phyloP scores from a whole-genome alignment of 208 protist species.

The Wallacemonas rigidus region DNA sequence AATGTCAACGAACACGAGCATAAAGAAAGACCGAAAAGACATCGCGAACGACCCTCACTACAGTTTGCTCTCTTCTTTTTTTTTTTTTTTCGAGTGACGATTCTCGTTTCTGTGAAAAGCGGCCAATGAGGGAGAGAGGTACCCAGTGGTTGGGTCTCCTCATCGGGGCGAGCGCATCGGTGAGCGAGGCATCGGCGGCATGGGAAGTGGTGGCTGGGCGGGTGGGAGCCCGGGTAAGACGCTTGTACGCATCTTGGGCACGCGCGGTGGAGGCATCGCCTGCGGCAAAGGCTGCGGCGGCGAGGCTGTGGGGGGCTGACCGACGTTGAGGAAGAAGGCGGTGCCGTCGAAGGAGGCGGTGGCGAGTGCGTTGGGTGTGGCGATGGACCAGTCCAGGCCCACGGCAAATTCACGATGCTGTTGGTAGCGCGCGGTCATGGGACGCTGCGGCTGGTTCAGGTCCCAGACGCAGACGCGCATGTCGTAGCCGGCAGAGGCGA shows the following conservation, averaged over 20 bases:
- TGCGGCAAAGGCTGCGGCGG: constrained; percentile 46
- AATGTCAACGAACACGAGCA: no score
- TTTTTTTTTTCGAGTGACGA: background rate
- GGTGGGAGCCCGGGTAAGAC: constrained; percentile 68
- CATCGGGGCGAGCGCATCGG: constrained; percentile 44
- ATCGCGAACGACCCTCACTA: background rate
- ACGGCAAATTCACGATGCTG: constrained; percentile 91
- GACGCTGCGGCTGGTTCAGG: constrained; percentile 75
- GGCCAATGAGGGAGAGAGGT: no score
- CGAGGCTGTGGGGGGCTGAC: constrained; percentile 63
- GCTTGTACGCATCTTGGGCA: constrained; percentile 53
- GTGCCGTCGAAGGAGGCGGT: constrained; percentile 77
- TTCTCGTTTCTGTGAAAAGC: no score
- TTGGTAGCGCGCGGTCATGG: constrained; percentile 78
- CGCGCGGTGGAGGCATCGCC: constrained; percentile 78
- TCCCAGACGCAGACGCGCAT: constrained; percentile 91
- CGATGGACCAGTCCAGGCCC: constrained; percentile 85
- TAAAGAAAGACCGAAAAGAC: no score
- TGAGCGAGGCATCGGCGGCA: constrained; percentile 9
- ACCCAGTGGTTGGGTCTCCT: background rate
- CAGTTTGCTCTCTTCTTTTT: background rate
- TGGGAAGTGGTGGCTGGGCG: constrained; percentile 45
- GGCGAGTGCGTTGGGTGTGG: constrained; percentile 59
- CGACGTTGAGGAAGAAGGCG: constrained; percentile 65
- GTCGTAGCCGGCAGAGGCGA: constrained; percentile 87